phyloP scores from a whole-genome alignment of 495 filamentous ascomycete genomes.

The Aspergillus bridgeri region DNA sequence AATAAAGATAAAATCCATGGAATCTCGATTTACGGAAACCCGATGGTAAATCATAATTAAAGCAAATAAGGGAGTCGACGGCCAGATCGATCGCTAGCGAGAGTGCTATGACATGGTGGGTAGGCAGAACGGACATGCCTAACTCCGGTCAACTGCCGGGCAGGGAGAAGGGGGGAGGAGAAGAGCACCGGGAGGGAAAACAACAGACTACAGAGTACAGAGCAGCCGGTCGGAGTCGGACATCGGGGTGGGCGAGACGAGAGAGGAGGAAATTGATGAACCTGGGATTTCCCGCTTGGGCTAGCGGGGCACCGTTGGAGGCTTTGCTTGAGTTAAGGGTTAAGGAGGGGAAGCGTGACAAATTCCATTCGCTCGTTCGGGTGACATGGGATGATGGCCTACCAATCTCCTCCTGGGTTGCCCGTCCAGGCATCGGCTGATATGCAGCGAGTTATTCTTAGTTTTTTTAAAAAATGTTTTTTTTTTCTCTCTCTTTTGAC shows the following conservation, averaged over 20 bases:
- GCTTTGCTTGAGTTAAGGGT: conserved; percentile 1
- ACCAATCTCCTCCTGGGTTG: not conserved
- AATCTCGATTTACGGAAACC: not conserved
- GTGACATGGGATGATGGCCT: not conserved
- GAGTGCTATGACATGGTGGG: conserved; percentile 1
- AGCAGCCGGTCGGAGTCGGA: not conserved
- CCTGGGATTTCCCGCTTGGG: conserved; percentile 1
- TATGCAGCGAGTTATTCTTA: not conserved
- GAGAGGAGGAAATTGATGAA: not conserved
- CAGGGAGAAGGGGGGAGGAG: not conserved
- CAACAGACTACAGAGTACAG: not conserved
- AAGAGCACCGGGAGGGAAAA: not conserved
- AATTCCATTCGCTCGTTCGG: conserved; percentile 3
- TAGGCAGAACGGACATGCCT: not conserved
- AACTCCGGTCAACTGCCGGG: not conserved
- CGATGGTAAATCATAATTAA: not conserved
- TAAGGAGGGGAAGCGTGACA: conserved; percentile 2
- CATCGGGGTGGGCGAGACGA: not conserved
- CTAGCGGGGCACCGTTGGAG: conserved; percentile 8
- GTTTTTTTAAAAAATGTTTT: too few species aligned
- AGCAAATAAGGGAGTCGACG: conserved; percentile 4
- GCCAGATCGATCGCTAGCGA: conserved; percentile 1
- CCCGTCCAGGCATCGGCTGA: not conserved
- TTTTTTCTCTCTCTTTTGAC: too few species aligned
- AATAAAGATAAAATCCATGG: not conserved